Base-by-base conservation (phyloP, 176 grass and related monocot species). In the Bromus sterilis region DNA sequence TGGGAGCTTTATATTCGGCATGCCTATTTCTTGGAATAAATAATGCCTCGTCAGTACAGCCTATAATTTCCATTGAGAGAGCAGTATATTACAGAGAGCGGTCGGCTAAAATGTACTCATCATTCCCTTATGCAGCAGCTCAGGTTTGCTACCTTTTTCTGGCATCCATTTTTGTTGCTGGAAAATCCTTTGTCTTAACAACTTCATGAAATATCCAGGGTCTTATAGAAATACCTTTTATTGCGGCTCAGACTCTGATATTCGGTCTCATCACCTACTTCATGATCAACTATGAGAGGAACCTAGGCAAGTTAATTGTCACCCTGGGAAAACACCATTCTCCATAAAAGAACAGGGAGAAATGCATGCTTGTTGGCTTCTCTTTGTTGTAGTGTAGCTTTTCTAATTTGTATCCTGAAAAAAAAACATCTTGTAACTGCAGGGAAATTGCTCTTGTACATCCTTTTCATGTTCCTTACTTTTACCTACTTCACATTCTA, bases 401-500 rank as follows among this genome's bases (percentile, higher is more conserved):
- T 56, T 7, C 21, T 8, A 34, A 46, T 31, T 74, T 83, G 53
- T 64, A 62, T 49, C 32, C 16, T 15, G 40, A 66, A 51, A 51
- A 51, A 66, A 44, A 70, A 69, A 68, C 2, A 18, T 23, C 23
- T 46, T 72, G 7, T 67, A 78, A 56, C 75, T 82, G 87, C 82
- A 95, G 93, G 72, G 59, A 95, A 95, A 77, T 72, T 92, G 42
- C 25, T 95, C 8, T 13, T 95, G 16, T 95, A 95, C 80, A 84
- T 91, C 56, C 11, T 91, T 37, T 94, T 73, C 78, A 68, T 90
- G 63, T 95, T 95, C 79, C 87, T 95, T 70, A 92, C 93, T 21
- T 92, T 95, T 57, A 90, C 81, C 55, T 95, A 92, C 82, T 92
- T 92, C 76, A 95, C 93, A 11, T 95, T 95, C 76, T 92, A 95